phyloP scores from a whole-genome alignment of 768 basidiomycete genomes.

The Tylopilus plumbeoviolaceoides region DNA sequence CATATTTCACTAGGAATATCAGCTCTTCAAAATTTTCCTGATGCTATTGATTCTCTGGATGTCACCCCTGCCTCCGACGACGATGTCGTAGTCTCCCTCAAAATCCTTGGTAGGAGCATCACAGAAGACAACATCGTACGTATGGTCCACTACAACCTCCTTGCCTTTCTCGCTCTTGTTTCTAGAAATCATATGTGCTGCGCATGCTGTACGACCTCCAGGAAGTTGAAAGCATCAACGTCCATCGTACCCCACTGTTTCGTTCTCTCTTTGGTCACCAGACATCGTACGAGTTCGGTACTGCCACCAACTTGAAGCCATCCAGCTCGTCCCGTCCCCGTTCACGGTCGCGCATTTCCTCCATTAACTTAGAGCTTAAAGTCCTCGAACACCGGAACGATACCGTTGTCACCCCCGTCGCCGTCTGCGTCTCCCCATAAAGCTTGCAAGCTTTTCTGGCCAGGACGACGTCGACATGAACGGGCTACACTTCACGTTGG shows the following conservation, averaged over 20 bases:
- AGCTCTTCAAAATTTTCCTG: too few species aligned
- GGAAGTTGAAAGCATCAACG: conserved; percentile 26
- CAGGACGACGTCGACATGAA: conserved; percentile 28
- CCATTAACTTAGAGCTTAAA: conserved; percentile 23
- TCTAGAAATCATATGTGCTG: conserved; percentile 44
- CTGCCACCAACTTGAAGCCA: conserved; percentile 3
- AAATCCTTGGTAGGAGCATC: conserved; percentile 43
- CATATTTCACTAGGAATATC: too few species aligned
- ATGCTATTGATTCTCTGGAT: conserved; percentile 31
- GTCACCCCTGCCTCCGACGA: conserved; percentile 29
- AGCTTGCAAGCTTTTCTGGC: conserved; percentile 31
- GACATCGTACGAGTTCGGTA: conserved; percentile 20
- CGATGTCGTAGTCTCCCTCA: conserved; percentile 27
- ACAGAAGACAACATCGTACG: conserved; percentile 44
- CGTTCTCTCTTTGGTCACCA: conserved; percentile 30
- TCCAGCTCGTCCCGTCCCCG: conserved; percentile 18
- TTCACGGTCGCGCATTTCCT: conserved; percentile 8
- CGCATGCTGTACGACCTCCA: conserved; percentile 37
- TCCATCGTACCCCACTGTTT: conserved; percentile 41
- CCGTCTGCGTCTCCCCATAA: conserved; percentile 43
- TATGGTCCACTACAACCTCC: conserved; percentile 5
- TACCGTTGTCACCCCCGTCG: conserved; percentile 44
- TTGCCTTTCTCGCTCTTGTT: conserved; percentile 1
- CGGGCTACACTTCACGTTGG: conserved; percentile 20
- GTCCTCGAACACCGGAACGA: conserved; percentile 35